These are phyloP conservation scores for Plasmodium vinckei DNA, from an alignment of 169 alveolate species.

Conservation along the genomic window DNA sequence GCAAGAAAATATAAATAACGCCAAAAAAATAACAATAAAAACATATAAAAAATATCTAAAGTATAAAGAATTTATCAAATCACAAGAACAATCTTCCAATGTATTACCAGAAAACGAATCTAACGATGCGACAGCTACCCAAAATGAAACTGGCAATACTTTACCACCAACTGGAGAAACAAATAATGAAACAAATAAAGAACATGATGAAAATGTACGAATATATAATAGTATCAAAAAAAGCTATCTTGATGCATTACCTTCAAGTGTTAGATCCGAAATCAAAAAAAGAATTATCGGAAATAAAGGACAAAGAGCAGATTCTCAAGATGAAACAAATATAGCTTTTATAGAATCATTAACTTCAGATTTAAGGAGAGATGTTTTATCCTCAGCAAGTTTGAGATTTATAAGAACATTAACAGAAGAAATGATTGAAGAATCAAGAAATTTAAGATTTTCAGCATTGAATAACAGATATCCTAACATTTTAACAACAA, in stretches of 20 bases:
- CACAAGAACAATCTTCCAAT: not conserved
- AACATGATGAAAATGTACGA: conserved; percentile 18
- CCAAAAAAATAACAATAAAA: conserved; percentile 43
- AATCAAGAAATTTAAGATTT: conserved; percentile 81
- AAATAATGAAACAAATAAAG: conserved; percentile 2
- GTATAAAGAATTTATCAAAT: conserved; percentile 38
- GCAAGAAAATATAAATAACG: conserved; percentile 29
- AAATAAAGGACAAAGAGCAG: conserved; percentile 46
- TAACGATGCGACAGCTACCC: not conserved
- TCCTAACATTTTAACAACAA: conserved; percentile 4
- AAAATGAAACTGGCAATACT: not conserved
- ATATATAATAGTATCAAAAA: conserved; percentile 71
- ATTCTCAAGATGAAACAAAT: conserved; percentile 82
- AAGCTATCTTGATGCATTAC: conserved; percentile 65
- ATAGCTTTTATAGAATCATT: conserved; percentile 84
- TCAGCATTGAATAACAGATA: conserved; percentile 29
- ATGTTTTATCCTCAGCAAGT: conserved; percentile 84
- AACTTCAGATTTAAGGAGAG: conserved; percentile 85
- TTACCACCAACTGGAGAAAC: not conserved
- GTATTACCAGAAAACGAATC: not conserved
- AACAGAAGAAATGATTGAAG: conserved; percentile 85
- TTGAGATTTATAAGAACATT: conserved; percentile 81
- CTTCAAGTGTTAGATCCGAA: conserved; percentile 61
- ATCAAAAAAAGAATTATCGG: conserved; percentile 70
- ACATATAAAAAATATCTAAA: conserved; percentile 53